These are phyloP conservation scores for Psidium guajava DNA, from an alignment of 345 rosid genomes.

Conservation along the genomic window DNA sequence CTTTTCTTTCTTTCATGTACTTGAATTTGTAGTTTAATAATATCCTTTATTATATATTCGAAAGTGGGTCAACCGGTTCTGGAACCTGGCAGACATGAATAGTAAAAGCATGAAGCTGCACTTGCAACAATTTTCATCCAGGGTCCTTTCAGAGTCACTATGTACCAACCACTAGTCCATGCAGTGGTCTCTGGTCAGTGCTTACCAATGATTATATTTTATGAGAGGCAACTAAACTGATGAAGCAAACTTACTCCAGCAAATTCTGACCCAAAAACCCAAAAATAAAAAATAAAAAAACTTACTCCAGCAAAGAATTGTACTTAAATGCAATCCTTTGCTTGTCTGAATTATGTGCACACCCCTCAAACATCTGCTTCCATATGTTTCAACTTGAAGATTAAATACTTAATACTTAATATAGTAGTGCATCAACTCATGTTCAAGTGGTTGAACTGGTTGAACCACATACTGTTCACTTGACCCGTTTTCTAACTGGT, in stretches of 20 bases:
- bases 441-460: background rate
- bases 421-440: too few species aligned
- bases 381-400: too few species aligned
- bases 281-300: background rate
- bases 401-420: too few species aligned
- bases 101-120: background rate
- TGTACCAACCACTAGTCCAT: background rate
- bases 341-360: too few species aligned
- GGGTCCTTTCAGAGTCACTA: background rate
- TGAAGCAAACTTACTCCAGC: background rate
- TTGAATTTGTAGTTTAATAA: background rate
- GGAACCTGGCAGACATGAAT: background rate
- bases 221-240: too few species aligned
- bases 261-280: too few species aligned
- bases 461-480: background rate
- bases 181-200: background rate
- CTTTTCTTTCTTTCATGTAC: background rate
- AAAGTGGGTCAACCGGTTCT: background rate
- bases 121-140: background rate
- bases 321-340: background rate
- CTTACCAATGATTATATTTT: too few species aligned
- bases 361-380: too few species aligned
- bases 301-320: background rate
- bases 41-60: background rate
- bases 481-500: background rate